Percentiles rank a stretch among this genome's conserved stretches.
Evolutionary conservation across 2,329 filamentous ascomycete species (phyloP).

Genomic region (Colletotrichum neosansevieriae): DNA sequence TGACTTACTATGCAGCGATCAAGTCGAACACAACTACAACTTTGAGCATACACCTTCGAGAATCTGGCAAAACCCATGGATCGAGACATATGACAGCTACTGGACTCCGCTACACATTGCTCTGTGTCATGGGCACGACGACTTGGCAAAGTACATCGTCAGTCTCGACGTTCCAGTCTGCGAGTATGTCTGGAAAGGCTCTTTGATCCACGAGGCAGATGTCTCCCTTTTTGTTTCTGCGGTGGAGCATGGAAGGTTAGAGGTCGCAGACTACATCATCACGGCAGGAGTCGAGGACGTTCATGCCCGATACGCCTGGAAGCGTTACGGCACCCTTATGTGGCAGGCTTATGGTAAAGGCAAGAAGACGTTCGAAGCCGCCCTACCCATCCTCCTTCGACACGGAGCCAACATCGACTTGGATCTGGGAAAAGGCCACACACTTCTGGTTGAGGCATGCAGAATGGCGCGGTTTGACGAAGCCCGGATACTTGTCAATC

Average conservation of each 20-base stretch:
- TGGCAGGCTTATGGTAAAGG: conserved; percentile 6
- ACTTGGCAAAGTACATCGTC: background rate
- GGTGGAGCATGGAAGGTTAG: background rate
- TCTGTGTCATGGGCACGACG: background rate
- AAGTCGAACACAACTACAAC: too few relatives aligned
- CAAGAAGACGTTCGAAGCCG: background rate
- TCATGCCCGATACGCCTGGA: background rate
- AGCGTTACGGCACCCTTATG: background rate
- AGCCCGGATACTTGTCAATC: background rate
- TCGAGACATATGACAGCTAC: too few relatives aligned
- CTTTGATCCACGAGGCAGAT: background rate
- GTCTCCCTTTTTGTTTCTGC: background rate
- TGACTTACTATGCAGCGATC: background rate
- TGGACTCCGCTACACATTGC: background rate
- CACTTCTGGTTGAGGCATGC: conserved; percentile 18
- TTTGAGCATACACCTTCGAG: too few relatives aligned
- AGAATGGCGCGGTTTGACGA: background rate
- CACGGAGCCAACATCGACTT: conserved; percentile 7
- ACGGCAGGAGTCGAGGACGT: background rate
- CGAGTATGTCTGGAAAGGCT: background rate
- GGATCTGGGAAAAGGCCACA: conserved; percentile 8
- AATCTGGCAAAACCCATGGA: too few relatives aligned
- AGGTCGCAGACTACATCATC: background rate
- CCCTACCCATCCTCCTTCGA: background rate
- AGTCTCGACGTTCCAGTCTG: background rate